Evolutionary conservation across 2,329 filamentous ascomycete species (phyloP).

Genomic region (Aureobasidium sp.): DNA sequence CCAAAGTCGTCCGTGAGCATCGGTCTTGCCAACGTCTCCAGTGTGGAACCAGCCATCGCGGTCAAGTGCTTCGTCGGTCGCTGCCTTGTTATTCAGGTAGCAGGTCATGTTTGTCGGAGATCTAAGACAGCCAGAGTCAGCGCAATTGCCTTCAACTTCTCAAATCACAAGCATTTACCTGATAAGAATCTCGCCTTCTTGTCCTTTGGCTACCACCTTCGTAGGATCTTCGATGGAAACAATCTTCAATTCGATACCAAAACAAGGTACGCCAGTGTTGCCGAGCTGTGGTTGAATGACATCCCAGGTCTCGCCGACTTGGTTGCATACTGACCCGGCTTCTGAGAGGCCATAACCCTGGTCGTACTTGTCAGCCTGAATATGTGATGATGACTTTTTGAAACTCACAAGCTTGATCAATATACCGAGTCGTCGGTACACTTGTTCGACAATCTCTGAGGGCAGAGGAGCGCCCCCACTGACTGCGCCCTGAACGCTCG

Average conservation of each 20-base stretch:
- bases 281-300: conserved; percentile 13
- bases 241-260: conserved; percentile 13
- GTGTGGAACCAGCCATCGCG: conserved; percentile 22
- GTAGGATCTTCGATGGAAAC: conserved; percentile 16
- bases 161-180: not conserved
- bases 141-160: not conserved
- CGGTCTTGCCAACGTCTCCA: conserved; percentile 36
- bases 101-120: conserved; percentile 17
- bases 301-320: conserved; percentile 13
- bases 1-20: conserved; percentile 26
- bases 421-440: conserved; percentile 11
- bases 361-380: conserved; percentile 21
- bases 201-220: conserved; percentile 27
- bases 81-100: conserved; percentile 30
- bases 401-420: conserved; percentile 23
- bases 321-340: conserved; percentile 11
- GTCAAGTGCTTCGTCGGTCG: conserved; percentile 22
- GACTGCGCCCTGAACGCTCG: conserved; percentile 36
- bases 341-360: conserved; percentile 13
- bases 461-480: conserved; percentile 46
- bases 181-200: conserved; percentile 25
- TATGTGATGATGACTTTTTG: not conserved
- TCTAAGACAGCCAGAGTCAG: conserved; percentile 22
- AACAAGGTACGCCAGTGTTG: conserved; percentile 11
- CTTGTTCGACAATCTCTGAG: conserved; percentile 11